These are phyloP conservation scores for Fusarium virguliforme DNA, from an alignment of 2,329 filamentous ascomycete genomes.

Conservation along the genomic window DNA sequence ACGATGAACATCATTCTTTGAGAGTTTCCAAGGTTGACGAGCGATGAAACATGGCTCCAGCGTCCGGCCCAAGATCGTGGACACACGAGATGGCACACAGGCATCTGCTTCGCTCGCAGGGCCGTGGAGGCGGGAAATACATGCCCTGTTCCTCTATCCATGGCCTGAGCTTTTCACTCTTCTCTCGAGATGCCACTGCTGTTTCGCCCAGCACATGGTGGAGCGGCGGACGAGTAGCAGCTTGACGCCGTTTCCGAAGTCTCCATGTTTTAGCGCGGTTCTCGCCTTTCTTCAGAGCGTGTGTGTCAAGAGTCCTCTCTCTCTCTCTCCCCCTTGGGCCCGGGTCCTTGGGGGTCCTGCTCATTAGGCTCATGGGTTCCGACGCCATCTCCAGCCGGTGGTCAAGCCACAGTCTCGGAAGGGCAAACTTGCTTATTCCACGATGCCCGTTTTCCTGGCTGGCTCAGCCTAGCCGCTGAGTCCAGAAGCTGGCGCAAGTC, in stretches of 20 bases:
- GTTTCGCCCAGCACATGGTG: conserved; percentile 30
- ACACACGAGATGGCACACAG: conserved; percentile 17
- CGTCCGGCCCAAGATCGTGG: conserved; percentile 8
- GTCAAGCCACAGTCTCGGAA: conserved; percentile 26
- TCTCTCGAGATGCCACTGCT: conserved; percentile 15
- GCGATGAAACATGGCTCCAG: conserved; percentile 22
- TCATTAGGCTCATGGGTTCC: conserved; percentile 6
- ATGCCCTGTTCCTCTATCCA: neutral
- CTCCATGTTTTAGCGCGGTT: conserved; percentile 45
- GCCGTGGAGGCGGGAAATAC: neutral
- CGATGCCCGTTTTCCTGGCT: conserved; percentile 1
- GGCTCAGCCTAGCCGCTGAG: neutral
- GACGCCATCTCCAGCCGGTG: conserved; percentile 22
- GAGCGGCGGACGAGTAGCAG: conserved; percentile 25
- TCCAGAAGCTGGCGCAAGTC: neutral
- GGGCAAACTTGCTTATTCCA: conserved; percentile 16
- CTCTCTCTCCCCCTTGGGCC: neutral
- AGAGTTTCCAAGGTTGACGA: conserved; percentile 13
- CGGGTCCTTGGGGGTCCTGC: neutral
- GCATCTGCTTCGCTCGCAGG: conserved; percentile 11
- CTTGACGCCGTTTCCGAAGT: conserved; percentile 40
- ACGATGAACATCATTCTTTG: neutral
- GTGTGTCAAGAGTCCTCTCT: neutral
- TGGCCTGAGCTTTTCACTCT: conserved; percentile 31
- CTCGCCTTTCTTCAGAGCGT: conserved; percentile 3